Evolutionary conservation across 371 early-diverging fungal genomes (phyloP), one percentile per base, ranked within the genome.

Genomic region (Funneliformis caledonium): DNA sequence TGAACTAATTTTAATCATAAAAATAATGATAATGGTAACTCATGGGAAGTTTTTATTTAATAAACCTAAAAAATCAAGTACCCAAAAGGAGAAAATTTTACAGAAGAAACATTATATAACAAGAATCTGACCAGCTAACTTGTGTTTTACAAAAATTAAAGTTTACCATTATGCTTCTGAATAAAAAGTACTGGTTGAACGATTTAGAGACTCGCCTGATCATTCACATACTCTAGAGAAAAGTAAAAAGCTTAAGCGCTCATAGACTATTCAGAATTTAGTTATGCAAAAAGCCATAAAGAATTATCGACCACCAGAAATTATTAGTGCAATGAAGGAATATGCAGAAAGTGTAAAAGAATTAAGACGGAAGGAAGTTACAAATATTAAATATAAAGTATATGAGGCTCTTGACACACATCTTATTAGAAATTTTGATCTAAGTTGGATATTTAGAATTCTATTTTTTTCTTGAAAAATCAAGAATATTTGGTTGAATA

Each of bases 381-480:
- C 26, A 26, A 26, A 73, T 50, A 26, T 31, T 42, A 64, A 80
- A n/a, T 45, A 68, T 22, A 82, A 69, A 62, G 59, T 80, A 26
- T 43, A 52, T 16, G 60, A 48, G 56, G 12, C 48, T 50, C 1
- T 80, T 45, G 37, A 80, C 61, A 11, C 37, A 10, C 9, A 72
- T 80, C 65, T 80, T 59, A 43, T 80, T 42, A 14, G 59, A 1
- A 72, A 62, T 60, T 12, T 26, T 64, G 42, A 80, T 45, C 22
- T 59, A 80, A 50, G n/a, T 26, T 56, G 19, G 73, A 80, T 76
- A 64, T 76, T 45, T 48, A 22, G 14, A 37, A 76, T 14, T 43
- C 77, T 43, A 22, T 62, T 76, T 47, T 47, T 47, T 47, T 47
- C 47, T 47, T 47, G 47, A 47, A 47, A 47, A 47, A 47, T 47